A percentile compares a stretch with the other conserved stretches of the same genome.
Evolutionary conservation across 2,329 filamentous ascomycete species (phyloP).

Genomic region (Celoporthe dispersa): DNA sequence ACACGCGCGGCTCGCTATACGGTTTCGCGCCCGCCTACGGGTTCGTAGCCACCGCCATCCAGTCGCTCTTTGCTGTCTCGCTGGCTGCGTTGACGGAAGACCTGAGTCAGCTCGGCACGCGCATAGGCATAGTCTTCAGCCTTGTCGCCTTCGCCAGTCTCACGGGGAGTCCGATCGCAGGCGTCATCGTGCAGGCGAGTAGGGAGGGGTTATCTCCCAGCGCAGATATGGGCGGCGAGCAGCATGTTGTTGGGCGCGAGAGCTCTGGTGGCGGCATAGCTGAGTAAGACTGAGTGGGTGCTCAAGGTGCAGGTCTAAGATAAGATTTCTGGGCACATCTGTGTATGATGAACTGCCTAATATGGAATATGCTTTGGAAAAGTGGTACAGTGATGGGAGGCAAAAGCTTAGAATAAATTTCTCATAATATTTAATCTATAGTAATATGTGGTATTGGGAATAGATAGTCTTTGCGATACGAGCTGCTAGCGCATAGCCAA

Average conservation of each 20-base stretch:
- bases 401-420: too few relatives aligned
- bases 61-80: constrained; percentile 48
- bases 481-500: too few relatives aligned
- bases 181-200: constrained; percentile 40
- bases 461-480: too few relatives aligned
- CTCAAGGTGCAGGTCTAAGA: neutral
- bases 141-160: constrained; percentile 43
- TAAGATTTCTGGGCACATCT: too few relatives aligned
- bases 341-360: too few relatives aligned
- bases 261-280: constrained; percentile 3
- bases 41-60: constrained; percentile 50
- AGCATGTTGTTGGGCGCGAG: constrained; percentile 31
- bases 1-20: constrained; percentile 41
- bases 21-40: constrained; percentile 51
- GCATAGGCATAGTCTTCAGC: constrained; percentile 49
- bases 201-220: constrained; percentile 35
- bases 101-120: constrained; percentile 45
- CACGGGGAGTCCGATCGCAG: constrained; percentile 45
- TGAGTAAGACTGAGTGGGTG: constrained; percentile 4
- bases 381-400: too few relatives aligned
- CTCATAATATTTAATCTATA: too few relatives aligned
- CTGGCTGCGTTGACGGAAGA: constrained; percentile 48
- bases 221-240: constrained; percentile 38
- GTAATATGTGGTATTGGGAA: too few relatives aligned
- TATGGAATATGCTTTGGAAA: too few relatives aligned